Percentiles rank a stretch among this genome's conserved stretches.
These are phyloP conservation scores for Hymenoscyphus scutula DNA, from an alignment of 2,329 filamentous ascomycete genomes.

Conservation along the genomic window DNA sequence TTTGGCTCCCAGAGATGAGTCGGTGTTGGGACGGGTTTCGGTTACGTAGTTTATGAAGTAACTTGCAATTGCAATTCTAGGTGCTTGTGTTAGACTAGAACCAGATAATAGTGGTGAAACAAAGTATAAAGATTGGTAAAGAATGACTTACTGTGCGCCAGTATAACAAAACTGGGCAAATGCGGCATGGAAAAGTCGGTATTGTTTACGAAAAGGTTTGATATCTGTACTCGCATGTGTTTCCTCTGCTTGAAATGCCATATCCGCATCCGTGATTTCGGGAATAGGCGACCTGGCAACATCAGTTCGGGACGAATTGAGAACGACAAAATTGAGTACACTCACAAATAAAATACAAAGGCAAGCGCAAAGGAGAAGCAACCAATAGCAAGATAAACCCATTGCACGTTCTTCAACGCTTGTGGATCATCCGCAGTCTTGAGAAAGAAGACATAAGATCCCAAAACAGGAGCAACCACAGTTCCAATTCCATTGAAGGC, in stretches of 20 bases:
- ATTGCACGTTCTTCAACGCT: conserved; percentile 59
- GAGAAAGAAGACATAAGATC: conserved; percentile 60
- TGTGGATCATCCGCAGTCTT: conserved; percentile 47
- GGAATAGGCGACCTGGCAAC: conserved; percentile 37
- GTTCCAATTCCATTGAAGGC: conserved; percentile 71
- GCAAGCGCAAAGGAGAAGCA: conserved; percentile 57
- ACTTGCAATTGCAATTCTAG: conserved; percentile 53
- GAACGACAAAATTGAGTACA: conserved; percentile 36
- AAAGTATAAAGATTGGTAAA: neutral
- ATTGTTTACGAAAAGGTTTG: conserved; percentile 56
- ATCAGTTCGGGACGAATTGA: neutral
- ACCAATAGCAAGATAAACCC: conserved; percentile 62
- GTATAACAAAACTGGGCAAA: conserved; percentile 64
- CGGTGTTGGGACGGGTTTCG: conserved; percentile 57
- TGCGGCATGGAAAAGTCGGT: conserved; percentile 59
- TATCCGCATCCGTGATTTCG: conserved; percentile 60
- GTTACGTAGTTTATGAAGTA: conserved; percentile 75
- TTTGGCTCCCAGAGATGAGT: conserved; percentile 41
- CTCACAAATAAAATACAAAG: conserved; percentile 56
- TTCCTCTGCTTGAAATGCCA: conserved; percentile 44
- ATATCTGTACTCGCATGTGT: conserved; percentile 41
- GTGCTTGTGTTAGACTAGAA: conserved; percentile 45
- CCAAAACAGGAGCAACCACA: conserved; percentile 56
- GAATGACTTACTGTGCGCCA: conserved; percentile 46
- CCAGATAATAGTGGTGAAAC: neutral